A percentile compares a stretch with the other conserved stretches of the same genome.
Evolutionary conservation across 2,329 filamentous ascomycete species (phyloP).

Genomic region (Trichoderma gracile): DNA sequence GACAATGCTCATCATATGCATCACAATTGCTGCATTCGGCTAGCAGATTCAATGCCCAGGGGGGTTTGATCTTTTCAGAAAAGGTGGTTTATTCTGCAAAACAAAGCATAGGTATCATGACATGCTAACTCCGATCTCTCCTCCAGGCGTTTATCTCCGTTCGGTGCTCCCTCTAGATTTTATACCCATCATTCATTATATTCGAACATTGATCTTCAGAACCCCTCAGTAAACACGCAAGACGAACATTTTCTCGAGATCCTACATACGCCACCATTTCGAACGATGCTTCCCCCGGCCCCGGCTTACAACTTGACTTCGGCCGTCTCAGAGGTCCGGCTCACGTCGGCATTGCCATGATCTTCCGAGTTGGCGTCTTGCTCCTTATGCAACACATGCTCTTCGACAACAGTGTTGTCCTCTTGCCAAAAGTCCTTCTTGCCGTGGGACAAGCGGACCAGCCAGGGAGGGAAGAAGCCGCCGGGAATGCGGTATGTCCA

Average conservation of each 20-base stretch:
- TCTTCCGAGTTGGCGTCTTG: constrained; percentile 29
- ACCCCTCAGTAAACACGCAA: not conserved
- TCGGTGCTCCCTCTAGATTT: not conserved
- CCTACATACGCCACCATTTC: too few relatives aligned
- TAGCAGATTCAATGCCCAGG: not conserved
- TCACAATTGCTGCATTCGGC: not conserved
- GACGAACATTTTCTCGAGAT: not conserved
- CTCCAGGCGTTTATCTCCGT: constrained; percentile 7
- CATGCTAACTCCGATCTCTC: not conserved
- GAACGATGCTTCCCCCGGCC: not conserved
- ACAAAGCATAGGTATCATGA: constrained; percentile 19
- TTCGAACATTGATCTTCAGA: not conserved
- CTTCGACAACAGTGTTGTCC: constrained; percentile 30
- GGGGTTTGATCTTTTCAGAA: not conserved
- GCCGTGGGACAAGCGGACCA: constrained; percentile 61
- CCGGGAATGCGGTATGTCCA: constrained; percentile 80
- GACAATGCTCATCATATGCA: not conserved
- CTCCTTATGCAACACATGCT: constrained; percentile 22
- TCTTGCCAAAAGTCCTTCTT: constrained; percentile 73
- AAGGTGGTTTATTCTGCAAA: not conserved
- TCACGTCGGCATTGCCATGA: constrained; percentile 27
- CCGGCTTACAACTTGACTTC: constrained; percentile 17
- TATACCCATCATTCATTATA: constrained; percentile 2
- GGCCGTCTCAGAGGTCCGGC: constrained; percentile 6
- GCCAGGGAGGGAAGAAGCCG: constrained; percentile 74